Conservation (phyloP, 2,329 filamentous ascomycete genomes). For the Fusarium vanettenii region DNA sequence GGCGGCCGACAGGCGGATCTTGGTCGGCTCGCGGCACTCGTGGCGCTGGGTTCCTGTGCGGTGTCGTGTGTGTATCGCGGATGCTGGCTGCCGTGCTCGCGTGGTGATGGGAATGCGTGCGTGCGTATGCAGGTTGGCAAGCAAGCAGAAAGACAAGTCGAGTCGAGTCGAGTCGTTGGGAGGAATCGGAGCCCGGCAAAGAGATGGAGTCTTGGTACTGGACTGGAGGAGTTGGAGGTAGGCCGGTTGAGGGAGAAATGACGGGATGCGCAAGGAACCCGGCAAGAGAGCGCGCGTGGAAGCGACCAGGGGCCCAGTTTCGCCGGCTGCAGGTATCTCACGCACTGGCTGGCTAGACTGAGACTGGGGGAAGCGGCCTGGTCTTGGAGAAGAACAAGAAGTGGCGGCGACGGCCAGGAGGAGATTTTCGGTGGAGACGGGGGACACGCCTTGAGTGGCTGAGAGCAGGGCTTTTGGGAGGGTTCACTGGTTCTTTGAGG, state of each 20-base stretch:
- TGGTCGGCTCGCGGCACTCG: constrained; percentile 22
- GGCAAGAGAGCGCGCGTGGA: not conserved
- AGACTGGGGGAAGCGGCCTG: constrained; percentile 1
- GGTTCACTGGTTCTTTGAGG: not conserved
- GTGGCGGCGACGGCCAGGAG: constrained; percentile 24
- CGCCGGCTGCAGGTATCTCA: constrained; percentile 1
- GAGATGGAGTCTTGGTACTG: constrained; percentile 16
- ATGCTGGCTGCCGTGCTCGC: not conserved
- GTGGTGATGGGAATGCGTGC: constrained; percentile 7
- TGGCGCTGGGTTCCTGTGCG: constrained; percentile 13
- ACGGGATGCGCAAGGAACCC: constrained; percentile 18
- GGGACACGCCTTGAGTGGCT: constrained; percentile 15
- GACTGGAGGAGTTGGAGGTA: not conserved
- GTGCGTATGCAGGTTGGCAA: not conserved
- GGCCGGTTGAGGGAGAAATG: constrained; percentile 17
- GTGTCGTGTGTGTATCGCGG: not conserved
- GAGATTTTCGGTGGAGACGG: constrained; percentile 38
- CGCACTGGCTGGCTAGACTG: not conserved
- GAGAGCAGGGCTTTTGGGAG: constrained; percentile 4
- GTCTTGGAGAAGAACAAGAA: not conserved
- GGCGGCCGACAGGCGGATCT: constrained; percentile 9
- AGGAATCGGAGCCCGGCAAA: constrained; percentile 31
- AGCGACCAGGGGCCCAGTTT: not conserved
- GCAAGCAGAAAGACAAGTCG: not conserved
- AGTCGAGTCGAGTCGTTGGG: not conserved